phyloP scores from a whole-genome alignment of 768 basidiomycete genomes.

The Suillus brevipes region DNA sequence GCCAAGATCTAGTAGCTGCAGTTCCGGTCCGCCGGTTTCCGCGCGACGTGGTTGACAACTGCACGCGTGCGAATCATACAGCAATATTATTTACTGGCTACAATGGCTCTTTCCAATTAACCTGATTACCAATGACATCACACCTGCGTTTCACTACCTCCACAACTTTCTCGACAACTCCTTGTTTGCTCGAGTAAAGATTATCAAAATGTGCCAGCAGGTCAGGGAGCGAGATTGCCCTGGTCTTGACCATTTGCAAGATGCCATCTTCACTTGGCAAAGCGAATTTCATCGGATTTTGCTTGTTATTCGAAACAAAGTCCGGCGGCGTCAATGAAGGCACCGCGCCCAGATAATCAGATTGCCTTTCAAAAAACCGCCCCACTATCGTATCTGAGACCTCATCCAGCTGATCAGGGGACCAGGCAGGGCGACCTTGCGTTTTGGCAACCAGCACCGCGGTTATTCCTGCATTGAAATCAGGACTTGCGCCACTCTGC shows the following conservation, averaged over 20 bases:
- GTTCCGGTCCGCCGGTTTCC: background rate
- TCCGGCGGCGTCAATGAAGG: constrained; percentile 48
- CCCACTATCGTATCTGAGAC: constrained; percentile 58
- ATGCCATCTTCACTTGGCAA: constrained; percentile 83
- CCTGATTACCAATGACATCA: constrained; percentile 51
- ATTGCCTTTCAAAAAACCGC: constrained; percentile 66
- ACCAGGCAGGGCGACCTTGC: constrained; percentile 64
- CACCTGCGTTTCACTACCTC: constrained; percentile 77
- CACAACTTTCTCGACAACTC: constrained; percentile 72
- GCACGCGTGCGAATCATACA: constrained; percentile 1
- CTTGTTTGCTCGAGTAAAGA: constrained; percentile 42
- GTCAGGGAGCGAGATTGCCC: constrained; percentile 22
- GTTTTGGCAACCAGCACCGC: constrained; percentile 60
- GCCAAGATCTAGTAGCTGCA: background rate
- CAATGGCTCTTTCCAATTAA: constrained; percentile 23
- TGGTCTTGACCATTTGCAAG: constrained; percentile 50
- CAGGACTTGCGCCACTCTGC: constrained; percentile 75
- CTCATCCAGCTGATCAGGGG: constrained; percentile 59
- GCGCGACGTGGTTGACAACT: background rate
- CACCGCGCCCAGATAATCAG: constrained; percentile 48
- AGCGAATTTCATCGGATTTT: constrained; percentile 42
- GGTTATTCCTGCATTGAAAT: constrained; percentile 82
- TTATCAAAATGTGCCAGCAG: constrained; percentile 25
- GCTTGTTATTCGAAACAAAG: constrained; percentile 25
- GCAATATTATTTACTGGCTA: background rate